A percentile compares a stretch with the other conserved stretches of the same genome.
Conservation (phyloP, 805 yeast genomes). For the Monosporozyma siamensis region DNA sequence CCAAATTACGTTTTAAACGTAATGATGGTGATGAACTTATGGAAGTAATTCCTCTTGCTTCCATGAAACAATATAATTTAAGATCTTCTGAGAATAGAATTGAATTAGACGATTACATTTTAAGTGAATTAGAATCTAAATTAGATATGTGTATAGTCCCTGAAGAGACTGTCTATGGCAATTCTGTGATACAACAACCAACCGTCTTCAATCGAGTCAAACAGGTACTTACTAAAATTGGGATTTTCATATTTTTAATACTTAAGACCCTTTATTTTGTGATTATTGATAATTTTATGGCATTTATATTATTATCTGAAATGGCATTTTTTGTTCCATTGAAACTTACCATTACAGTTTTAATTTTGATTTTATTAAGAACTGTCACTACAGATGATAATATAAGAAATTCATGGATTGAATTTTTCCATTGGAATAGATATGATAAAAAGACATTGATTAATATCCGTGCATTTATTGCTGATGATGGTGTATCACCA, state of each 20-base stretch:
- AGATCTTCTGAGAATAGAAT: conserved; percentile 7
- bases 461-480: not conserved
- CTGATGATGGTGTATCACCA: not conserved
- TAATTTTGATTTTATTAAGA: conserved; percentile 10
- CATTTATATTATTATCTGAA: conserved; percentile 15
- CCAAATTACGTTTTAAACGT: not conserved
- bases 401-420: conserved; percentile 24
- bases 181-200: too few relatives aligned
- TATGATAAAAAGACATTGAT: conserved; percentile 7
- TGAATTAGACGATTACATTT: conserved; percentile 11
- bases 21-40: not conserved
- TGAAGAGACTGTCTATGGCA: too few relatives aligned
- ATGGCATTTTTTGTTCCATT: conserved; percentile 15
- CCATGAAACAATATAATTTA: conserved; percentile 12
- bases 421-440: conserved; percentile 10
- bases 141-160: conserved; percentile 4
- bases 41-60: conserved; percentile 6
- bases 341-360: conserved; percentile 10
- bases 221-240: not conserved
- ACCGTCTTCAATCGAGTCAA: too few relatives aligned
- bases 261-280: conserved; percentile 17
- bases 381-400: conserved; percentile 19
- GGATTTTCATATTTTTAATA: conserved; percentile 7
- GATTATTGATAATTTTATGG: conserved; percentile 16
- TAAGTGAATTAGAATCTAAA: conserved; percentile 11